Evolutionary conservation across 2,329 filamentous ascomycete genomes (phyloP), one percentile per base, ranked within the genome.

Genomic region (Aspergillus sp.): DNA sequence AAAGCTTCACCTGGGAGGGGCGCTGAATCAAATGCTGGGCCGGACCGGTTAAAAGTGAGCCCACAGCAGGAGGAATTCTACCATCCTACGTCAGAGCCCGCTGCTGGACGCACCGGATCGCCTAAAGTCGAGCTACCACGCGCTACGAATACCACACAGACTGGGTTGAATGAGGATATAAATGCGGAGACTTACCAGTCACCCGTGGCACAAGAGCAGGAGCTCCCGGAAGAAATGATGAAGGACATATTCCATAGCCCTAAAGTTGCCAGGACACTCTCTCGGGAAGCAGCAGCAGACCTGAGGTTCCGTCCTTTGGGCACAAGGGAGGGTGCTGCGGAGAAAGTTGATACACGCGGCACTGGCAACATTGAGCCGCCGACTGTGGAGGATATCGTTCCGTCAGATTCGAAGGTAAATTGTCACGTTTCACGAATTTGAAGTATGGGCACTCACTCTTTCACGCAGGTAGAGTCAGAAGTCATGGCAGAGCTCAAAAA

Each of bases 201-300:
- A 27, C 23, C 49, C 27, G 62, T n/a, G 14, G 35, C 74, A 4
- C 65, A 71, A 35, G 70, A 74, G 51, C 69, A 79, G 17, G 77
- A 82, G n/a, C 58, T 82, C 15, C 79, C 84, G 4, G 82, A 85
- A 53, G 85, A 82, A 47, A 77, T 87, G 65, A 81, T 88, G 66
- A 80, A 81, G 5, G 81, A 85, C 62, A 71, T 89, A 0, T 89
- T 89, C 66, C 82, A 84, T 56, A 88, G 83, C 55, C 82, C 81
- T 3, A 79, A 78, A 55, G 82, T 87, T 19, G 82, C 84, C 27
- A 80, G 75, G 59, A 77, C 84, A 70, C 73, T 88, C 14, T 80
- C 82, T 31, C 77, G 77, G 31, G 78, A 81, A 60, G 71, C 60
- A 37, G 61, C 59, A 11, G 55, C 62, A 12, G 62, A 61, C 39